Evolutionary conservation across 768 basidiomycete genomes (phyloP).

Genomic region (Arthromyces matolae): DNA sequence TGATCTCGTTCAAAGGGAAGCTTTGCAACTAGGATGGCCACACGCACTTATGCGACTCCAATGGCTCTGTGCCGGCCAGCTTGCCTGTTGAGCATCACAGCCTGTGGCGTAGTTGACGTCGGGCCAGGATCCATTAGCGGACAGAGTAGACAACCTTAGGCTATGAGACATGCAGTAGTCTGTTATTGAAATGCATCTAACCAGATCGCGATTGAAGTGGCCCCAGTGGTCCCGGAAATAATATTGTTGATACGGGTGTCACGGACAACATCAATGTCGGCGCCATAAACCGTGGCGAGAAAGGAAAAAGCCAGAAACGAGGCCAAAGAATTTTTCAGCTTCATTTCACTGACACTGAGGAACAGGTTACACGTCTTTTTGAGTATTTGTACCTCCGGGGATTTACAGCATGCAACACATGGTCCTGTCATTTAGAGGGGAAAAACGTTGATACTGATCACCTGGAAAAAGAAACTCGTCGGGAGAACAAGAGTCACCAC

Average conservation of each 20-base stretch:
- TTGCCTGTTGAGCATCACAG: constrained; percentile 58
- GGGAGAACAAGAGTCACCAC: too few species aligned
- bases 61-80: constrained; percentile 65
- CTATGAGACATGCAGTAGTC: constrained; percentile 31
- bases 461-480: not conserved
- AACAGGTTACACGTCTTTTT: not conserved
- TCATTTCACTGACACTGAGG: constrained; percentile 4
- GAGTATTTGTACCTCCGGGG: constrained; percentile 10
- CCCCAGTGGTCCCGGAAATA: constrained; percentile 36
- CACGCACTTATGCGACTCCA: constrained; percentile 50
- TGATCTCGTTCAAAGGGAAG: constrained; percentile 17
- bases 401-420: not conserved
- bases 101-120: constrained; percentile 62
- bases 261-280: constrained; percentile 29
- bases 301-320: not conserved
- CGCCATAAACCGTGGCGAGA: not conserved
- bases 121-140: constrained; percentile 51
- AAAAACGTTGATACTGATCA: not conserved
- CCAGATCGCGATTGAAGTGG: constrained; percentile 41
- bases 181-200: too few species aligned
- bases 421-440: not conserved
- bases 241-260: constrained; percentile 37
- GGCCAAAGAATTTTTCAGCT: not conserved
- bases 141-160: constrained; percentile 46
- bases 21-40: not conserved